These are phyloP conservation scores for Linnemannia elongata DNA, from an alignment of 192 early-diverging fungal species.

Conservation along the genomic window DNA sequence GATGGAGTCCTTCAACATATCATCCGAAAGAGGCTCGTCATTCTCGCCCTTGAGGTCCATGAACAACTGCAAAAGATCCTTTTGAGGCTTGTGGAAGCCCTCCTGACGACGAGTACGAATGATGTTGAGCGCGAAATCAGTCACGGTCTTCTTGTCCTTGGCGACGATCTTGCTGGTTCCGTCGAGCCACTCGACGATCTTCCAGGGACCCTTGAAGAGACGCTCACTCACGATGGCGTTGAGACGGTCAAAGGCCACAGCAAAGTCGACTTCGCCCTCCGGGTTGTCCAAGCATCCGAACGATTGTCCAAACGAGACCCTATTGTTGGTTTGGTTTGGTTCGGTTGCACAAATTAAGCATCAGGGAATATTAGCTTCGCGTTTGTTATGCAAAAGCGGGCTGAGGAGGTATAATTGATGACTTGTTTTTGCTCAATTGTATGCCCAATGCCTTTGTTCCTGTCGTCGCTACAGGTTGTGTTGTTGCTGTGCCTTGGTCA, in stretches of 20 bases:
- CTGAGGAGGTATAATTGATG: background rate
- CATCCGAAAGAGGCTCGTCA: conserved; percentile 53
- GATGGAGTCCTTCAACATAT: conserved; percentile 61
- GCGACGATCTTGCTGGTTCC: conserved; percentile 27
- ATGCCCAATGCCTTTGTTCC: background rate
- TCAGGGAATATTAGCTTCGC: background rate
- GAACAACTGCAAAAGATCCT: conserved; percentile 61
- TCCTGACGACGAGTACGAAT: conserved; percentile 32
- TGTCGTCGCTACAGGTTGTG: background rate
- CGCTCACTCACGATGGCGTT: conserved; percentile 52
- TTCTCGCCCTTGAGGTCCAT: conserved; percentile 57
- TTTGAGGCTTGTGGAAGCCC: conserved; percentile 34
- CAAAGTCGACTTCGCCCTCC: conserved; percentile 52
- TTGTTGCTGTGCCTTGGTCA: background rate
- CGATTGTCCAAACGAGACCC: conserved; percentile 40
- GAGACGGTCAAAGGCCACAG: conserved; percentile 65
- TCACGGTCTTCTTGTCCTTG: conserved; percentile 42
- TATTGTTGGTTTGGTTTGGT: background rate
- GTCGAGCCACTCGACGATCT: conserved; percentile 35
- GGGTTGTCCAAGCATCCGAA: conserved; percentile 39
- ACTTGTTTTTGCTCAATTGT: background rate
- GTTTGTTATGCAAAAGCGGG: background rate
- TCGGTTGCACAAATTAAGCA: background rate
- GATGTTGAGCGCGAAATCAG: conserved; percentile 49
- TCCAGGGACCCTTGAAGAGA: conserved; percentile 45